Evolutionary conservation across 257 asterid species (phyloP).

Genomic region (Fraxinus excelsior): DNA sequence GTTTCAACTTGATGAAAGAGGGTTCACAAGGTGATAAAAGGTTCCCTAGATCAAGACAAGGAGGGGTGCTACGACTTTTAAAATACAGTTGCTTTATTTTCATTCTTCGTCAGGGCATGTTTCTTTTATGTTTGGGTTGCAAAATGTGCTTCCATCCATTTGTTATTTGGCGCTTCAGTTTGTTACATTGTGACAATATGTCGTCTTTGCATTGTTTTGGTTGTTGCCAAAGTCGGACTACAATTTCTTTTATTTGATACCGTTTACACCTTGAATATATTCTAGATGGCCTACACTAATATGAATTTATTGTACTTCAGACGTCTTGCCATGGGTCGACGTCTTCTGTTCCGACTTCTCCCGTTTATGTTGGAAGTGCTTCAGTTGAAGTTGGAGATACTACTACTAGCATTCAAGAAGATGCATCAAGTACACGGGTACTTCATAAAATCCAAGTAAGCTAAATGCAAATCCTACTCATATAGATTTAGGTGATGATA

Average conservation of each 20-base stretch:
- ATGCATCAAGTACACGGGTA: too few species aligned
- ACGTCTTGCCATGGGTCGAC: too few species aligned
- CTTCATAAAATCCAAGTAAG: too few species aligned
- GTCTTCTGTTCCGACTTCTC: too few species aligned
- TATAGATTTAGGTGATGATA: too few species aligned
- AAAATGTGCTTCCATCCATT: neutral
- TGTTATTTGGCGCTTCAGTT: neutral
- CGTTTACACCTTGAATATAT: neutral
- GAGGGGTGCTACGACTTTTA: neutral
- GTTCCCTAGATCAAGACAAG: neutral
- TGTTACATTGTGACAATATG: neutral
- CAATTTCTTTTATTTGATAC: neutral
- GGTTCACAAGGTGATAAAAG: too few species aligned
- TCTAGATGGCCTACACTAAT: too few species aligned
- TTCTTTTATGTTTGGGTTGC: neutral
- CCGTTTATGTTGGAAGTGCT: too few species aligned
- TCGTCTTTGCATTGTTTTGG: neutral
- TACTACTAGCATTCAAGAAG: too few species aligned
- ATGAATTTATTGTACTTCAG: too few species aligned
- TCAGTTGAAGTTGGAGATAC: too few species aligned
- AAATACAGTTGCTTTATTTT: neutral
- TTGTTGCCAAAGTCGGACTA: neutral
- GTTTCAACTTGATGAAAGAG: neutral
- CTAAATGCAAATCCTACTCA: too few species aligned
- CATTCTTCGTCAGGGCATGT: neutral